phyloP scores from a whole-genome alignment of 2,329 filamentous ascomycete species.

The Coleophoma eucalyptorum region DNA sequence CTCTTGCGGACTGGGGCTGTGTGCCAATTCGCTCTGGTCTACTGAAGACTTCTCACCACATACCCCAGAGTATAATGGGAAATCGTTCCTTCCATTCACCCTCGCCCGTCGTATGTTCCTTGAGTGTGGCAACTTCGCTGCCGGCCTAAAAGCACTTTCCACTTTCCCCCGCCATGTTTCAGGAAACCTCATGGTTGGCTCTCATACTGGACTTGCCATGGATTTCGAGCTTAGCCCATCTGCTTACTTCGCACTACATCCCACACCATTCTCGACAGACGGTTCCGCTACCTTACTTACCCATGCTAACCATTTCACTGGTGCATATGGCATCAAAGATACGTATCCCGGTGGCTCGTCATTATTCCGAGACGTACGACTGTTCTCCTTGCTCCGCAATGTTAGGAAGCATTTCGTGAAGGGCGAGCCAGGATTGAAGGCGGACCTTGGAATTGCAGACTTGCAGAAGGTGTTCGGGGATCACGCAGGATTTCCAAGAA shows the following conservation, averaged over 20 bases:
- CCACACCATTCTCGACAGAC: neutral
- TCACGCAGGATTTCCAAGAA: neutral
- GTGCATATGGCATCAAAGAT: neutral
- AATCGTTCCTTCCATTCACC: conserved; percentile 17
- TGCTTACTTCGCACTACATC: neutral
- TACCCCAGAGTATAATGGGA: conserved; percentile 1
- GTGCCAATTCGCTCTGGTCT: conserved; percentile 23
- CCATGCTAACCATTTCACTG: neutral
- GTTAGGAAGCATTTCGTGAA: neutral
- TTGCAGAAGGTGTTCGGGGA: neutral
- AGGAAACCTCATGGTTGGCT: conserved; percentile 19
- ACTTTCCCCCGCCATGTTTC: conserved; percentile 21
- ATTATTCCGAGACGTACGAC: neutral
- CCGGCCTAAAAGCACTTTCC: conserved; percentile 8
- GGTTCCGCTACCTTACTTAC: neutral
- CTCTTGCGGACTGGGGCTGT: conserved; percentile 21
- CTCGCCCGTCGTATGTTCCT: conserved; percentile 20
- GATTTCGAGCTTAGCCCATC: conserved; percentile 14
- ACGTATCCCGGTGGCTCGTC: neutral
- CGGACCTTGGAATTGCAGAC: neutral
- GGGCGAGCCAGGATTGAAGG: neutral
- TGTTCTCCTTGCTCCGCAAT: neutral
- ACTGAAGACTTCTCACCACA: conserved; percentile 19
- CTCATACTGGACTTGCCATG: conserved; percentile 15
- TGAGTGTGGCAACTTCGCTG: conserved; percentile 14